Percentiles rank a stretch among this genome's conserved stretches.
Evolutionary conservation across 2,329 filamentous ascomycete genomes (phyloP).

Genomic region (Aspergillus novofumigatus): DNA sequence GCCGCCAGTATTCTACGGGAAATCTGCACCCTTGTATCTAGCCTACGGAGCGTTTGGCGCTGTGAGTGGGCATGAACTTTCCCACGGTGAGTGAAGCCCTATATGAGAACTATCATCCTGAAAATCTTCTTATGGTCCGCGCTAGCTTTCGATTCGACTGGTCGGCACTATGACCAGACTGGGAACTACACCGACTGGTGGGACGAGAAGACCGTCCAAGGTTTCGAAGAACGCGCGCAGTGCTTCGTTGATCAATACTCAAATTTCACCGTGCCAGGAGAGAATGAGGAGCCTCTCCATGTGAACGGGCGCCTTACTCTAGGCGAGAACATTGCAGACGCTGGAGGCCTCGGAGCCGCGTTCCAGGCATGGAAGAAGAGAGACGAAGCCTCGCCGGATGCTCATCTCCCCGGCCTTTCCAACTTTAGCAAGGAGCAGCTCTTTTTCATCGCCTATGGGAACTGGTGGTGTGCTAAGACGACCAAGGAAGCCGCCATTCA

Average conservation of each 20-base stretch:
- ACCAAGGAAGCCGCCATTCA: constrained; percentile 56
- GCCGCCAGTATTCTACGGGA: constrained; percentile 60
- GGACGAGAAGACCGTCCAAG: constrained; percentile 55
- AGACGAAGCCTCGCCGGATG: constrained; percentile 48
- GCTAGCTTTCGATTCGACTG: constrained; percentile 61
- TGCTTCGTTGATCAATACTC: constrained; percentile 67
- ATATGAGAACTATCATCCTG: neutral
- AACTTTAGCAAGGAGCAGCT: constrained; percentile 63
- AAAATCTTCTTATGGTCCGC: constrained; percentile 2
- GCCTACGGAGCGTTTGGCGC: constrained; percentile 67
- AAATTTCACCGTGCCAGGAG: constrained; percentile 55
- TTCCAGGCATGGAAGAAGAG: constrained; percentile 63
- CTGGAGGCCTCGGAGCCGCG: constrained; percentile 60
- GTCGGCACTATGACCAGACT: constrained; percentile 60
- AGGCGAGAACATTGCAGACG: constrained; percentile 69
- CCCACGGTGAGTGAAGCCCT: constrained; percentile 45
- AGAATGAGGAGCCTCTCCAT: constrained; percentile 54
- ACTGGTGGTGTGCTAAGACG: constrained; percentile 64
- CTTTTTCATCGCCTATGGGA: constrained; percentile 64
- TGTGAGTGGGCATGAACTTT: constrained; percentile 65
- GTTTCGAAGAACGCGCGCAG: constrained; percentile 56
- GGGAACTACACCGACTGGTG: constrained; percentile 66
- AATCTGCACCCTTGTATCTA: constrained; percentile 58
- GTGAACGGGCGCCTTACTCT: constrained; percentile 62
- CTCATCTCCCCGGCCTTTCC: constrained; percentile 57